Evolutionary conservation across 2,329 filamentous ascomycete species (phyloP).

Genomic region (Colletotrichum sp.): DNA sequence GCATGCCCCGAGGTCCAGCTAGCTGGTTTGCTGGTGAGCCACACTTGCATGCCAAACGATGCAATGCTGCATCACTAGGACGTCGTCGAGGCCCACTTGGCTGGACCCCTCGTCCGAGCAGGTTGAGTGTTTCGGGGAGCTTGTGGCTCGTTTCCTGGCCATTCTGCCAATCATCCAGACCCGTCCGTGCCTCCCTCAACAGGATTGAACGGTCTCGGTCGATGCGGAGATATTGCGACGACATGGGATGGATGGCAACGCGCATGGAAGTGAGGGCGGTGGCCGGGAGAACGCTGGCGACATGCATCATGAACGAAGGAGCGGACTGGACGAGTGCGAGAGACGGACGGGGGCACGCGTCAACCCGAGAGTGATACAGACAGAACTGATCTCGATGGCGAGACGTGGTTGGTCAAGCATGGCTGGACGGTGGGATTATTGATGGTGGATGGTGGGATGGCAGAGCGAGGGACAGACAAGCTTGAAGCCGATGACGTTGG

Average conservation of each 20-base stretch:
- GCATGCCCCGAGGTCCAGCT: background rate
- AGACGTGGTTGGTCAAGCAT: background rate
- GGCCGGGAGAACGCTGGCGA: background rate
- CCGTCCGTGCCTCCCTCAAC: background rate
- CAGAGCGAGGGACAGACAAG: background rate
- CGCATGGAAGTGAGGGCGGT: background rate
- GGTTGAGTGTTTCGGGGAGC: background rate
- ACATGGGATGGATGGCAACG: slow-evolving; percentile 9
- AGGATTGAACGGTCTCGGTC: background rate
- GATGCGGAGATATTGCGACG: background rate
- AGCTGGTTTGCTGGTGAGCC: background rate
- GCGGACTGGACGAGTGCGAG: background rate
- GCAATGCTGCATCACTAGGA: slow-evolving; percentile 18
- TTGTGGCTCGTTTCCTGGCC: background rate
- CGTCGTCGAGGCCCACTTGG: slow-evolving; percentile 3
- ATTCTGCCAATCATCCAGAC: slow-evolving; percentile 4
- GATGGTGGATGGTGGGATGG: background rate
- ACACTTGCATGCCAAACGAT: slow-evolving; percentile 16
- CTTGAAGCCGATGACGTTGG: slow-evolving; percentile 16
- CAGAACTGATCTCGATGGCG: background rate
- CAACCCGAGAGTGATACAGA: background rate
- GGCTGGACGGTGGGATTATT: background rate
- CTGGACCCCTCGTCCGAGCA: slow-evolving; percentile 8
- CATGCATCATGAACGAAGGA: background rate
- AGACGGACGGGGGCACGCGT: background rate